A percentile compares a stretch with the other conserved stretches of the same genome.
Evolutionary conservation across 1,284 basidiomycete genomes (phyloP).

Genomic region (Austropuccinia psidii): DNA sequence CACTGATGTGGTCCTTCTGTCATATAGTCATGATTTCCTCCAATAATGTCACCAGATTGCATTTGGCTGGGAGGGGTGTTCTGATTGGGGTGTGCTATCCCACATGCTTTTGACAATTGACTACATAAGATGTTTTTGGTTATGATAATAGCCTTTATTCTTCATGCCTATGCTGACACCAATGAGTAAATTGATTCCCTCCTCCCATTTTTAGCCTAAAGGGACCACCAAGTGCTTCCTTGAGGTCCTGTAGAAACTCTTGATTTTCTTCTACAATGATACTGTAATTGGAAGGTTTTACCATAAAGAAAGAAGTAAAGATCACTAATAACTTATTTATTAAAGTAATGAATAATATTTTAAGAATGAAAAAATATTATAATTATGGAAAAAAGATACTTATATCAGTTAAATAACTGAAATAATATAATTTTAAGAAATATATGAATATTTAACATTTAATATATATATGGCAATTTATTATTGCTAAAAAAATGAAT

Average conservation of each 20-base stretch:
- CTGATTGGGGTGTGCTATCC: neutral
- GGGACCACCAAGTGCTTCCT: neutral
- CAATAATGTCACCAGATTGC: neutral
- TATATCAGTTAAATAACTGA: too few relatives aligned
- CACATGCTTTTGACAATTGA: neutral
- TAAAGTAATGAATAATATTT: too few relatives aligned
- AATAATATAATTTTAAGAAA: too few relatives aligned
- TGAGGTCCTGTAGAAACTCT: neutral
- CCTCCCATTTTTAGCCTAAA: neutral
- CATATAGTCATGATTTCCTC: neutral
- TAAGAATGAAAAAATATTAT: too few relatives aligned
- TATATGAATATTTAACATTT: too few relatives aligned
- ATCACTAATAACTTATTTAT: too few relatives aligned
- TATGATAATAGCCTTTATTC: neutral
- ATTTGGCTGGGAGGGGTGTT: neutral
- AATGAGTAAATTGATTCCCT: neutral
- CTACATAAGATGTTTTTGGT: neutral
- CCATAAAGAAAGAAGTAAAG: too few relatives aligned
- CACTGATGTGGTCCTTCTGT: neutral
- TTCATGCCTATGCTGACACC: neutral
- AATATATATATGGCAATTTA: too few relatives aligned
- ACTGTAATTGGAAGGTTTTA: neutral
- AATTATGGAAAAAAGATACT: too few relatives aligned
- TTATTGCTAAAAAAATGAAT: too few relatives aligned
- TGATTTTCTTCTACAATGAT: neutral